Evolutionary conservation across 495 filamentous ascomycete species (phyloP).

Genomic region (Wilcoxina mikolae): DNA sequence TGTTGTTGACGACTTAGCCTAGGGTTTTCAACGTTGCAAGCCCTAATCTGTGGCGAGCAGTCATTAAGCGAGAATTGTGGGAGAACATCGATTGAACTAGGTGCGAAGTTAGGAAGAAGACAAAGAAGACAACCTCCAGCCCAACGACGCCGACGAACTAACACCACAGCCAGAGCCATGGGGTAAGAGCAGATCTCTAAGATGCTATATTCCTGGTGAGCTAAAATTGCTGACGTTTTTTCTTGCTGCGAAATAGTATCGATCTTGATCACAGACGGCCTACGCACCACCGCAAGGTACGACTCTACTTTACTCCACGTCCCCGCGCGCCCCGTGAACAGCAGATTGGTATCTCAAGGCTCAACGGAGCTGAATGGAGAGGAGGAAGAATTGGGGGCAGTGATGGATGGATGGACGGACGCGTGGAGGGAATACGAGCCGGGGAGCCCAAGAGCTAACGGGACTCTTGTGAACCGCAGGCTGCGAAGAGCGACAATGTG

Average conservation of each 20-base stretch:
- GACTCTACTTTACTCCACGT: not conserved
- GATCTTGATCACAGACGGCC: conserved; percentile 40
- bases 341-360: too few species aligned
- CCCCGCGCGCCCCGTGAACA: not conserved
- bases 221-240: conserved; percentile 15
- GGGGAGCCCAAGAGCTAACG: conserved; percentile 7
- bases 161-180: conserved; percentile 23
- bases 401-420: not conserved
- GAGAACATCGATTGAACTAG: not conserved
- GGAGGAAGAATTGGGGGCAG: conserved; percentile 18
- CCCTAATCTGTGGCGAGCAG: not conserved
- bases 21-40: not conserved
- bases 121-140: not conserved
- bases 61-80: not conserved
- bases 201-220: conserved; percentile 2
- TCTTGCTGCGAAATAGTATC: conserved; percentile 43
- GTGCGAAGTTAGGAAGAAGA: not conserved
- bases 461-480: too few species aligned
- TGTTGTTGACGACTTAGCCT: too few species aligned
- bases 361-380: not conserved
- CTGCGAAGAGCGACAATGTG: conserved; percentile 94
- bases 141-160: conserved; percentile 18
- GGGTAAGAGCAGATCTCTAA: too few species aligned
- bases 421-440: not conserved
- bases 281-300: conserved; percentile 26